Evolutionary conservation across 495 filamentous ascomycete genomes (phyloP).

Genomic region (Entonaema liquescens): DNA sequence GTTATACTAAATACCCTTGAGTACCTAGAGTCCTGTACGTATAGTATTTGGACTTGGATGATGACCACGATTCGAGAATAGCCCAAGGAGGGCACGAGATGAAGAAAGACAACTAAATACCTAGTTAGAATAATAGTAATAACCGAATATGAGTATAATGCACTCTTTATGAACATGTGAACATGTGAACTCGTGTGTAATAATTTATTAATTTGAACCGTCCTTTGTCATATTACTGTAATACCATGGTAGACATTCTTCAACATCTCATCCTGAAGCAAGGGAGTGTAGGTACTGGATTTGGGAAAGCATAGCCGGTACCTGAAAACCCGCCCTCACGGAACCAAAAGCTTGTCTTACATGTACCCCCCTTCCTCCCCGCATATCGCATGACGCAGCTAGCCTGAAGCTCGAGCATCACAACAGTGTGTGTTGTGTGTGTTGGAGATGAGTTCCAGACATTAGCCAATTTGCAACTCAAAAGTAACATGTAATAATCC

Average conservation of each 20-base stretch:
- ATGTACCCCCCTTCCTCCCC: neutral
- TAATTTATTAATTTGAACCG: no score
- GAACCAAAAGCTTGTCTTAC: constrained; percentile 11
- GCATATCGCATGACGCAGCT: constrained; percentile 26
- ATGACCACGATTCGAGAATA: constrained; percentile 25
- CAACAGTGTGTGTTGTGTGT: neutral
- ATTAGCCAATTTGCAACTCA: no score
- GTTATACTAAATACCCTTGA: constrained; percentile 3
- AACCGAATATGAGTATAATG: constrained; percentile 6
- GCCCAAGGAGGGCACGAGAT: constrained; percentile 21
- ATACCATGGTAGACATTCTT: no score
- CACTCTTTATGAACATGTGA: neutral
- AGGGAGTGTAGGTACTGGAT: neutral
- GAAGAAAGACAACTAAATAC: constrained; percentile 12
- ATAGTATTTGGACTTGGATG: constrained; percentile 26
- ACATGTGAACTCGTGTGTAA: no score
- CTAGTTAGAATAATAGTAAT: constrained; percentile 38
- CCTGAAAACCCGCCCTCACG: constrained; percentile 7
- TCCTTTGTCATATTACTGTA: no score
- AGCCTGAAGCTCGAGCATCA: neutral
- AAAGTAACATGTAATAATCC: no score
- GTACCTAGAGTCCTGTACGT: constrained; percentile 36
- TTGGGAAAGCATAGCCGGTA: constrained; percentile 16
- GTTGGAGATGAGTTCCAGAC: no score
- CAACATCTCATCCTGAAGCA: neutral